Percentiles rank a stretch among this genome's conserved stretches.
phyloP scores from a whole-genome alignment of 176 grass and related monocot species.

The Eleusine coracana region DNA sequence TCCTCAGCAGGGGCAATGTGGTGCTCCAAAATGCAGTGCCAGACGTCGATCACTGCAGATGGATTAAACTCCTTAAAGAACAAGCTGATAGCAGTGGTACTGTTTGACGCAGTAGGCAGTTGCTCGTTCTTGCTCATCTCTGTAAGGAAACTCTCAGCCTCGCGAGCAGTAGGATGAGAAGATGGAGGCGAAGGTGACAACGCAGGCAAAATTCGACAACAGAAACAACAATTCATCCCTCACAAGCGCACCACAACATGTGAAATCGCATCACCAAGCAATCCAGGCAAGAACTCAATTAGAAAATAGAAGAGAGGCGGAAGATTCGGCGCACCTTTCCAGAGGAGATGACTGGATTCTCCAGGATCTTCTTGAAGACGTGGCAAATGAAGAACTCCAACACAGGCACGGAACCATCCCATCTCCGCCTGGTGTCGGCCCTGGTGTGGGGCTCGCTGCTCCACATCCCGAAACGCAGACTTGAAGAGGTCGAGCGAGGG shows the following conservation, averaged over 20 bases:
- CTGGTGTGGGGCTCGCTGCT: slow-evolving; percentile 29
- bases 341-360: slow-evolving; percentile 42
- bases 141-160: slow-evolving; percentile 63
- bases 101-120: slow-evolving; percentile 61
- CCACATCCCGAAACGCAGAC: slow-evolving; percentile 37
- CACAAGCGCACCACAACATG: not conserved
- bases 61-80: slow-evolving; percentile 75
- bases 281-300: not conserved
- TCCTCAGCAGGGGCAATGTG: slow-evolving; percentile 48
- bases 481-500: slow-evolving; percentile 44
- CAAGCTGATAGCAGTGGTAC: slow-evolving; percentile 59
- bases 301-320: not conserved
- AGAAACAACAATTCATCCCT: not conserved
- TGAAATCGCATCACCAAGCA: not conserved
- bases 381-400: slow-evolving; percentile 50
- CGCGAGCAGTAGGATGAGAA: slow-evolving; percentile 43
- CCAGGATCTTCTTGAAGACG: slow-evolving; percentile 50
- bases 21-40: slow-evolving; percentile 61
- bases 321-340: slow-evolving; percentile 44
- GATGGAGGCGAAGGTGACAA: too few species aligned
- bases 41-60: slow-evolving; percentile 60
- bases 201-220: not conserved
- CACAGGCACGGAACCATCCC: slow-evolving; percentile 24
- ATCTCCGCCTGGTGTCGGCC: slow-evolving; percentile 29
- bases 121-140: slow-evolving; percentile 96